These are phyloP conservation scores for Bipolaris oryzae DNA, from an alignment of 2,329 filamentous ascomycete genomes.

Conservation along the genomic window DNA sequence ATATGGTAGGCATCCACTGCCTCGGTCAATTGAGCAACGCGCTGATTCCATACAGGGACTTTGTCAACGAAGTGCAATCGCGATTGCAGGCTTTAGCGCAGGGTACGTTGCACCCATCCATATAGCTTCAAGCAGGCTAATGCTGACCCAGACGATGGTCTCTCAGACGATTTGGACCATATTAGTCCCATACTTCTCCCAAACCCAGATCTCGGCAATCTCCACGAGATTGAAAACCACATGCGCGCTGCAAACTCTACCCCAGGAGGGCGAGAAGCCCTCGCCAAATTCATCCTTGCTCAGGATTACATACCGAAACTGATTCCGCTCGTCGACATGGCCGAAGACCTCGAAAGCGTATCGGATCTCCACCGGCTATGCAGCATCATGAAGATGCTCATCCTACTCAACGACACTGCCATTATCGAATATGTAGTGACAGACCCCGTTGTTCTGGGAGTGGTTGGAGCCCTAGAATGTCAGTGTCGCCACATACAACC, in stretches of 20 bases:
- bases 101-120: slow-evolving; percentile 56
- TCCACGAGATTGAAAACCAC: slow-evolving; percentile 81
- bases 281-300: slow-evolving; percentile 83
- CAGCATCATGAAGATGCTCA: slow-evolving; percentile 97
- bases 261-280: slow-evolving; percentile 77
- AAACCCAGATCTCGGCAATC: slow-evolving; percentile 77
- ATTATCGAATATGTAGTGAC: slow-evolving; percentile 95
- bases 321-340: slow-evolving; percentile 82
- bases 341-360: slow-evolving; percentile 89
- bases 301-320: slow-evolving; percentile 89
- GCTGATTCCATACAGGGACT: slow-evolving; percentile 69
- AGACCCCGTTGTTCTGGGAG: slow-evolving; percentile 85
- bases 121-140: slow-evolving; percentile 20
- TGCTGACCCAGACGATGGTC: slow-evolving; percentile 70
- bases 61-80: slow-evolving; percentile 84
- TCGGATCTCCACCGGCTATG: slow-evolving; percentile 87
- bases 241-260: slow-evolving; percentile 81
- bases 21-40: slow-evolving; percentile 7
- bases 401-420: slow-evolving; percentile 89
- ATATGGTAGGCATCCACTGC: slow-evolving; percentile 72
- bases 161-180: slow-evolving; percentile 84
- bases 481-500: slow-evolving; percentile 31
- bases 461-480: slow-evolving; percentile 93
- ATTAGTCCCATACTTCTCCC: slow-evolving; percentile 76
- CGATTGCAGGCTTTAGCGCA: slow-evolving; percentile 68